Percentiles rank a stretch among this genome's conserved stretches.
phyloP scores from a whole-genome alignment of 495 filamentous ascomycete species.

The Rusavskia elegans region DNA sequence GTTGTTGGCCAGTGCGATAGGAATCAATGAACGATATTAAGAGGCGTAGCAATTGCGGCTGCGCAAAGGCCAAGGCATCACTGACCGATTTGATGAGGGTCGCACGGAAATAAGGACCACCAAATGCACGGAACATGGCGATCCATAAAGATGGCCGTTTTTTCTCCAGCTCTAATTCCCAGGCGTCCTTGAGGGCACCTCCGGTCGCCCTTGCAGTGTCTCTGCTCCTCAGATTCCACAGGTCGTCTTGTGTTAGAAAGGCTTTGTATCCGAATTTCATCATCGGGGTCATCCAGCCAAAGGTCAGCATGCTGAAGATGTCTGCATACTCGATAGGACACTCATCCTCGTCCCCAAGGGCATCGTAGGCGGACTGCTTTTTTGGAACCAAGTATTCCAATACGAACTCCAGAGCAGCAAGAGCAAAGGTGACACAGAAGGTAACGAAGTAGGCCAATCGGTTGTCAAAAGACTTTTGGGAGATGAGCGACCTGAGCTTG shows the following conservation, averaged over 20 bases:
- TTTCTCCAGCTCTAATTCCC: conserved; percentile 60
- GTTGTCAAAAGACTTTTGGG: conserved; percentile 49
- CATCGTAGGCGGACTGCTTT: conserved; percentile 67
- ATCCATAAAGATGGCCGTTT: conserved; percentile 78
- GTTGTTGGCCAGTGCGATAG: conserved; percentile 36
- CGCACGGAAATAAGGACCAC: conserved; percentile 65
- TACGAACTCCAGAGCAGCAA: conserved; percentile 58
- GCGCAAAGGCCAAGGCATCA: conserved; percentile 70
- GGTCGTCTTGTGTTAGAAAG: conserved; percentile 86
- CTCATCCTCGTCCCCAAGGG: conserved; percentile 74
- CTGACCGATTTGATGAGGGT: conserved; percentile 72
- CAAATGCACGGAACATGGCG: conserved; percentile 74
- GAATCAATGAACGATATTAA: conserved; percentile 81
- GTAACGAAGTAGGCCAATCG: conserved; percentile 62
- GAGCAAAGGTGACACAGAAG: conserved; percentile 57
- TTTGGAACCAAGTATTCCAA: conserved; percentile 91
- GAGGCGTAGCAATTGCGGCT: conserved; percentile 77
- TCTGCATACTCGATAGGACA: conserved; percentile 91
- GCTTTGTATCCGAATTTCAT: conserved; percentile 92
- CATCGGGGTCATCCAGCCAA: conserved; percentile 97
- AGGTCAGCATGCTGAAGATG: conserved; percentile 85
- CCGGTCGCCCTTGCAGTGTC: conserved; percentile 65
- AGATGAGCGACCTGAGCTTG: conserved; percentile 77
- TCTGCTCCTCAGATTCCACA: conserved; percentile 76
- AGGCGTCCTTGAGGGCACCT: conserved; percentile 50